phyloP scores from a whole-genome alignment of 164 flowering plant species.

The Berberis vulgaris region DNA sequence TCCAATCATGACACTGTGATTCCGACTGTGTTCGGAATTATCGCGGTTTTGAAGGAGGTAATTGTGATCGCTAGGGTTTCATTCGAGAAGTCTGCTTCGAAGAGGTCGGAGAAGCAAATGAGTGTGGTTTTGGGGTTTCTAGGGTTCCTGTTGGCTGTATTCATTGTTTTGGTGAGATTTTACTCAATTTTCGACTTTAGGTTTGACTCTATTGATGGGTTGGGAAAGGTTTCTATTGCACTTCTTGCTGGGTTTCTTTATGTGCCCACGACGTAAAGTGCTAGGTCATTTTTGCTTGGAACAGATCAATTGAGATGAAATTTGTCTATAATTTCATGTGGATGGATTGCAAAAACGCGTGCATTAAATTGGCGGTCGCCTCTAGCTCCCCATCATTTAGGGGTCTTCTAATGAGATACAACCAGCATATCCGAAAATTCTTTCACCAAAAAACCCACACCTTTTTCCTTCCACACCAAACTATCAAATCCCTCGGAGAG shows the following conservation, averaged over 20 bases:
- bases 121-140: constrained; percentile 48
- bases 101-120: constrained; percentile 63
- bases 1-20: constrained; percentile 14
- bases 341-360: constrained; percentile 45
- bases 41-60: constrained; percentile 27
- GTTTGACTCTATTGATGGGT: constrained; percentile 45
- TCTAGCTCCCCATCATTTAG: no score
- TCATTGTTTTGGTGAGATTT: constrained; percentile 22
- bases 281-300: constrained; percentile 85
- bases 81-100: constrained; percentile 70
- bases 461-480: no score
- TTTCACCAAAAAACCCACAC: no score
- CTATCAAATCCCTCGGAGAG: no score
- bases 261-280: constrained; percentile 52
- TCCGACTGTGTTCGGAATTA: constrained; percentile 41
- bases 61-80: constrained; percentile 35
- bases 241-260: constrained; percentile 49
- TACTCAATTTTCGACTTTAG: constrained; percentile 43
- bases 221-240: constrained; percentile 36
- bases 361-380: not conserved
- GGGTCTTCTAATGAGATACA: no score
- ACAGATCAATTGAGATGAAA: constrained; percentile 79
- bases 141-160: constrained; percentile 43
- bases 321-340: constrained; percentile 60
- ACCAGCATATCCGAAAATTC: no score